Evolutionary conservation across 2,329 filamentous ascomycete species (phyloP).

Genomic region (Diaporthe aspalathi): DNA sequence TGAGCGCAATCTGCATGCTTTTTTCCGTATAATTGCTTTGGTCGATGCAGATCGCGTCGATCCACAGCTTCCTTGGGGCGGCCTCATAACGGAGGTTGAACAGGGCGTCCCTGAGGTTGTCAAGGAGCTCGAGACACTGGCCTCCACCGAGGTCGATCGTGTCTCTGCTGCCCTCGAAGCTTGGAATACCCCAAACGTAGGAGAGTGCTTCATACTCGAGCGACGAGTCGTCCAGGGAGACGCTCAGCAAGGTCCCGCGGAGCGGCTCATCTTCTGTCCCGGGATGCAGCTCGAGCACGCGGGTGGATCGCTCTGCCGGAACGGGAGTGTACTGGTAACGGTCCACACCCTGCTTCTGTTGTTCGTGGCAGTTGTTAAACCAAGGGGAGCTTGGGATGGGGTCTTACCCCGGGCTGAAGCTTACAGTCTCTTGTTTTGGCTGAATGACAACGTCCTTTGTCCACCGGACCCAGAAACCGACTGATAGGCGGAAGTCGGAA

Average conservation of each 20-base stretch:
- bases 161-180: too few species aligned
- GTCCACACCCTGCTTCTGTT: neutral
- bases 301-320: neutral
- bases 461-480: neutral
- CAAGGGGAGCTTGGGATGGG: neutral
- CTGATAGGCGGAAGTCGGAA: neutral
- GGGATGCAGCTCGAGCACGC: conserved; percentile 8
- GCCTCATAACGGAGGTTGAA: neutral
- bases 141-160: neutral
- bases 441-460: neutral
- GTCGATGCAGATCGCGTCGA: conserved; percentile 1
- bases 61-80: neutral
- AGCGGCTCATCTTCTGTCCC: neutral
- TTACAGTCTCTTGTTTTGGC: neutral
- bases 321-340: neutral
- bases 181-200: neutral
- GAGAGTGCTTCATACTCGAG: conserved; percentile 1
- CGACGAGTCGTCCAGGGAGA: neutral
- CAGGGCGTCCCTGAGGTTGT: neutral
- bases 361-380: neutral
- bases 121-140: neutral
- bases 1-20: neutral
- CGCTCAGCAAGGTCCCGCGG: neutral
- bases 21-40: neutral
- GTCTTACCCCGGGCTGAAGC: neutral